Percentiles rank a stretch among this genome's conserved stretches.
These are phyloP conservation scores for Rhizodiscina lignyota DNA, from an alignment of 495 filamentous ascomycete species.

Conservation along the genomic window DNA sequence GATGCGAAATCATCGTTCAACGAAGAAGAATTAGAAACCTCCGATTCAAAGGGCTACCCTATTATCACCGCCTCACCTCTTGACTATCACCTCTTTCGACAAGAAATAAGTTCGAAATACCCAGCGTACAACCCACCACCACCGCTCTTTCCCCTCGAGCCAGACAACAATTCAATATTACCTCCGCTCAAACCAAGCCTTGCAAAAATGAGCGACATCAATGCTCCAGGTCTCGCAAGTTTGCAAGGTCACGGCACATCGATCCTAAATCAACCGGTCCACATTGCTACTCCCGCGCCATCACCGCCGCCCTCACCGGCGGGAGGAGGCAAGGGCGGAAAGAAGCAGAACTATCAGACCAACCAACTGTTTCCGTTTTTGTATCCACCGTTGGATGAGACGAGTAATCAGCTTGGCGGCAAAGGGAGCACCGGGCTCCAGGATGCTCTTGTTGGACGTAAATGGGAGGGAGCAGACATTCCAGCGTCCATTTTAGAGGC, in stretches of 20 bases:
- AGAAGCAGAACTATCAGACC: constrained; percentile 98
- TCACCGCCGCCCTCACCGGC: constrained; percentile 89
- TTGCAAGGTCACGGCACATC: constrained; percentile 43
- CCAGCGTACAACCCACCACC: constrained; percentile 86
- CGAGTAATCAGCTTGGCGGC: constrained; percentile 70
- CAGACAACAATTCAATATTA: constrained; percentile 78
- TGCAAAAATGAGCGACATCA: constrained; percentile 27
- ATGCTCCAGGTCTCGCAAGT: constrained; percentile 14
- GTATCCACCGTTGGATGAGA: constrained; percentile 77
- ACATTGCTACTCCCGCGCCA: constrained; percentile 95
- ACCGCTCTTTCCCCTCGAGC: constrained; percentile 66
- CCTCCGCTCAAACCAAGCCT: constrained; percentile 57
- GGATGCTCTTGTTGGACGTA: constrained; percentile 57
- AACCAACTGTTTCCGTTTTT: constrained; percentile 98
- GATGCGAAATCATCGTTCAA: constrained; percentile 50
- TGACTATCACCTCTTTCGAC: constrained; percentile 90
- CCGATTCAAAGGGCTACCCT: constrained; percentile 29
- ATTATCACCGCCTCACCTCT: constrained; percentile 82
- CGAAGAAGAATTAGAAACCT: constrained; percentile 22
- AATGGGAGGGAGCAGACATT: constrained; percentile 82
- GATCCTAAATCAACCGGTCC: constrained; percentile 88
- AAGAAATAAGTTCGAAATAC: constrained; percentile 98
- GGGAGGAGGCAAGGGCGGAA: constrained; percentile 74
- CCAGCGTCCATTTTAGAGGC: constrained; percentile 88
- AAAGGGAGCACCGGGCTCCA: constrained; percentile 65